These are phyloP conservation scores for Trichocladium uniseriatum DNA, from an alignment of 495 filamentous ascomycete genomes.

Conservation along the genomic window DNA sequence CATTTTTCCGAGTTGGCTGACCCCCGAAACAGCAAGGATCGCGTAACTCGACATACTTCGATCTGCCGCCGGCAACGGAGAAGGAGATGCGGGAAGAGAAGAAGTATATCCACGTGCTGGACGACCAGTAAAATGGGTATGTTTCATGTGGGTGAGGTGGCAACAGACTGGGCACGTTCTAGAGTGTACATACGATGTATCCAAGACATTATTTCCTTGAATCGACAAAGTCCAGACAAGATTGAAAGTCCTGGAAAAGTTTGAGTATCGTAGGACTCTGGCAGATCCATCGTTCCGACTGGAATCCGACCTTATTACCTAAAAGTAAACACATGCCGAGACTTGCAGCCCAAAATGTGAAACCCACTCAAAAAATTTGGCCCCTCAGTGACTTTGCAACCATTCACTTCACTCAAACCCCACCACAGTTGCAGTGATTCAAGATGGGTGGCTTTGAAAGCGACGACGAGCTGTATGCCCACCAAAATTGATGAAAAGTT, in stretches of 20 bases:
- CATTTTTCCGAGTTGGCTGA: slow-evolving; percentile 14
- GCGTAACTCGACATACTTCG: slow-evolving; percentile 74
- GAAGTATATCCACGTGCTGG: slow-evolving; percentile 90
- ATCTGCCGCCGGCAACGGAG: slow-evolving; percentile 88
- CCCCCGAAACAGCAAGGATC: slow-evolving; percentile 58
- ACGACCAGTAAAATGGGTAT: slow-evolving; percentile 55
- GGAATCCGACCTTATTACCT: too few species aligned
- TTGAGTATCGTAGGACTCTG: too few species aligned
- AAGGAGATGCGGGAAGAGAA: slow-evolving; percentile 88
- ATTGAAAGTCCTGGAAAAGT: slow-evolving; percentile 2
- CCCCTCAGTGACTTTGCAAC: too few species aligned
- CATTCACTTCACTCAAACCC: not conserved
- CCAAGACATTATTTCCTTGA: slow-evolving; percentile 22
- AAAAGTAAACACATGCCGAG: too few species aligned
- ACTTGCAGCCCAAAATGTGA: too few species aligned
- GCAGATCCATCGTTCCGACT: too few species aligned
- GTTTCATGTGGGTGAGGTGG: not conserved
- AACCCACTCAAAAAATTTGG: slow-evolving; percentile 5
- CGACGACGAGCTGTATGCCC: slow-evolving; percentile 35
- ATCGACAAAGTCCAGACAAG: not conserved
- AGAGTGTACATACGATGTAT: slow-evolving; percentile 38
- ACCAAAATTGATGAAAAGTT: not conserved
- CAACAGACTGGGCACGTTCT: slow-evolving; percentile 10
- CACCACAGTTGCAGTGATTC: too few species aligned
- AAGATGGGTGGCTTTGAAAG: slow-evolving; percentile 23